These are phyloP conservation scores for Chaetoceros muelleri DNA, from an alignment of 108 stramenopile species.

Conservation along the genomic window DNA sequence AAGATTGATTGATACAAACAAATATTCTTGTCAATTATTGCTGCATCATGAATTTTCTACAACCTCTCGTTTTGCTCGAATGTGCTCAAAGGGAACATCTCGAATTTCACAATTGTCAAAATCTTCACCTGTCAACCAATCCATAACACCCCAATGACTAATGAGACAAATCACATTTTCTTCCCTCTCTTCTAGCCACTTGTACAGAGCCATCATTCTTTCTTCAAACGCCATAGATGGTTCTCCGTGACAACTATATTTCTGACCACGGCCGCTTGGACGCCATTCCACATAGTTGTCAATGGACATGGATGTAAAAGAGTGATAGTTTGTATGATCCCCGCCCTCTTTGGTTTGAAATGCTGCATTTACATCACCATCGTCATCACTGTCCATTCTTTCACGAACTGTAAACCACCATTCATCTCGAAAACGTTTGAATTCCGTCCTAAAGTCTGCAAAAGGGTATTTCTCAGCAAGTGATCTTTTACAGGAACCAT, in stretches of 20 bases:
- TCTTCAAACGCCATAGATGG: slow-evolving; percentile 27
- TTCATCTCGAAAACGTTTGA: slow-evolving; percentile 1
- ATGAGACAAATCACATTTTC: slow-evolving; percentile 35
- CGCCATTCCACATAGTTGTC: slow-evolving; percentile 39
- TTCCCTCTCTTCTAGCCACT: slow-evolving; percentile 21
- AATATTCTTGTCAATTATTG: too few relatives aligned
- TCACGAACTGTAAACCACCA: slow-evolving; percentile 10
- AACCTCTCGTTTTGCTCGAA: slow-evolving; percentile 10
- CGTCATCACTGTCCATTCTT: not conserved
- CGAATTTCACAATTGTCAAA: slow-evolving; percentile 43
- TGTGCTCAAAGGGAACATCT: slow-evolving; percentile 15
- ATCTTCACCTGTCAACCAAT: slow-evolving; percentile 30
- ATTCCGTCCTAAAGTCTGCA: slow-evolving; percentile 30
- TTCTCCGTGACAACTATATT: slow-evolving; percentile 44
- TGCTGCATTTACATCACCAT: not conserved
- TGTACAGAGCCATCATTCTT: slow-evolving; percentile 33
- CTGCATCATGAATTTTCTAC: too few relatives aligned
- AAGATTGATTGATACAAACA: too few relatives aligned
- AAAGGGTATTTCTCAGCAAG: slow-evolving; percentile 14
- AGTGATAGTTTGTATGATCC: not conserved
- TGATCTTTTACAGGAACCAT: slow-evolving; percentile 18
- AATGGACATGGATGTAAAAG: not conserved
- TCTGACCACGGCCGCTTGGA: slow-evolving; percentile 32
- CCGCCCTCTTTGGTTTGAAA: slow-evolving; percentile 7
- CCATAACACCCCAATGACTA: slow-evolving; percentile 51